Percentiles rank a stretch among this genome's conserved stretches.
Evolutionary conservation across 2,329 filamentous ascomycete species (phyloP).

Genomic region (Exophiala sideris): DNA sequence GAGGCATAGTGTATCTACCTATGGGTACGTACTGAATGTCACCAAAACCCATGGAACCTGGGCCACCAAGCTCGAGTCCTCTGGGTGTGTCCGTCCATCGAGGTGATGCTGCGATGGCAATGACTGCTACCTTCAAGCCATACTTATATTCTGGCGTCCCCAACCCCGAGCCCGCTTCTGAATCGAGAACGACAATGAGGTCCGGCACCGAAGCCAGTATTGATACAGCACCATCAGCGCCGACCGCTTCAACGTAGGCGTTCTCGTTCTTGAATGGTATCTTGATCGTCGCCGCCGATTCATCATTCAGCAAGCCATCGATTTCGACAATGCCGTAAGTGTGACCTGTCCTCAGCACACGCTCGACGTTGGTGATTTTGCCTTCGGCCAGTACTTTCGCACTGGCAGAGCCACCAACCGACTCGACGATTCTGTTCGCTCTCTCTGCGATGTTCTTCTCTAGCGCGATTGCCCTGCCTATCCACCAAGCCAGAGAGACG

Average conservation of each 20-base stretch:
- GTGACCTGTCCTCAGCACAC: slow-evolving; percentile 50
- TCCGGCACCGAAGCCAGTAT: slow-evolving; percentile 57
- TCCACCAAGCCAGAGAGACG: slow-evolving; percentile 47
- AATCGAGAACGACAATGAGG: slow-evolving; percentile 55
- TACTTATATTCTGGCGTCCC: slow-evolving; percentile 56
- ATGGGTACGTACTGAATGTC: slow-evolving; percentile 21
- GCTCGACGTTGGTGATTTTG: slow-evolving; percentile 60
- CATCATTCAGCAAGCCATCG: slow-evolving; percentile 45
- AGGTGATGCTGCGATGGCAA: slow-evolving; percentile 56
- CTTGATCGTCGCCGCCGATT: slow-evolving; percentile 46
- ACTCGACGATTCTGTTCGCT: slow-evolving; percentile 57
- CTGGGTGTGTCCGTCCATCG: slow-evolving; percentile 52
- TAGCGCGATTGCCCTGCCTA: slow-evolving; percentile 57
- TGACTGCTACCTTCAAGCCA: slow-evolving; percentile 47
- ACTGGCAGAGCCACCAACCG: slow-evolving; percentile 34
- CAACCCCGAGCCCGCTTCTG: slow-evolving; percentile 55
- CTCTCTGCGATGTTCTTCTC: slow-evolving; percentile 45
- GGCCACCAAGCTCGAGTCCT: slow-evolving; percentile 51
- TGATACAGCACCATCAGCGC: slow-evolving; percentile 11
- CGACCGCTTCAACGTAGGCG: slow-evolving; percentile 24
- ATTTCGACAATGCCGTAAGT: slow-evolving; percentile 56
- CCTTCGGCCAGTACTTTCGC: slow-evolving; percentile 61
- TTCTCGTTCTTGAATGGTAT: slow-evolving; percentile 75
- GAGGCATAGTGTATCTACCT: slow-evolving; percentile 26
- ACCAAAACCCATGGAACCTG: slow-evolving; percentile 42